Conservation (phyloP, 371 early-diverging fungal genomes). For the Haplosporangium sp. region DNA sequence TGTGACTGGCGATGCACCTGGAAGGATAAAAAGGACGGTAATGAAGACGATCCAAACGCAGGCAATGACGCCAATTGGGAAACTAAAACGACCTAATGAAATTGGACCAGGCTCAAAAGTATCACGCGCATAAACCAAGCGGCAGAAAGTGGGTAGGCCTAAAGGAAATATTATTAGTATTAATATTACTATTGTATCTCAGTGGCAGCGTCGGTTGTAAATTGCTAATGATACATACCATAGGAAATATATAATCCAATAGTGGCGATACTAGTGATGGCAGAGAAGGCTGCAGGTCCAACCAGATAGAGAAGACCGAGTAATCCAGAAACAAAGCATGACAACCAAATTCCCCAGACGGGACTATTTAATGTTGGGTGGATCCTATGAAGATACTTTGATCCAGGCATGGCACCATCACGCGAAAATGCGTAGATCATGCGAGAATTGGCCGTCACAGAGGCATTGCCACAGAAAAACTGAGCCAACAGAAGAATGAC, state of each 20-base stretch:
- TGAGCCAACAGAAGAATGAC: constrained; percentile 67
- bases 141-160: constrained; percentile 68
- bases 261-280: constrained; percentile 77
- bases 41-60: constrained; percentile 70
- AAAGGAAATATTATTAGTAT: not conserved
- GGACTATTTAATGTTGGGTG: constrained; percentile 60
- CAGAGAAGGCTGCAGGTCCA: constrained; percentile 65
- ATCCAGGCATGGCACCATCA: constrained; percentile 77
- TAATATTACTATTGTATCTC: too few relatives aligned
- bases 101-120: constrained; percentile 69
- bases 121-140: constrained; percentile 65
- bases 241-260: constrained; percentile 79
- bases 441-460: constrained; percentile 72
- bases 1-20: constrained; percentile 68
- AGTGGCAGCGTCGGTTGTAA: not conserved
- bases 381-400: constrained; percentile 62
- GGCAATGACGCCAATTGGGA: constrained; percentile 61
- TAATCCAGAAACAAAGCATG: constrained; percentile 57
- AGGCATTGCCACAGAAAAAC: constrained; percentile 70
- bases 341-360: constrained; percentile 54
- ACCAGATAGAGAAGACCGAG: constrained; percentile 63
- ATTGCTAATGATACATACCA: constrained; percentile 29
- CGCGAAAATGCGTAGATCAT: constrained; percentile 83
- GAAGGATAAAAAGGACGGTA: constrained; percentile 71
- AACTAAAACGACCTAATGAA: constrained; percentile 60